Evolutionary conservation across 805 yeast genomes (phyloP).

Genomic region (Ascoidea rubescens): DNA sequence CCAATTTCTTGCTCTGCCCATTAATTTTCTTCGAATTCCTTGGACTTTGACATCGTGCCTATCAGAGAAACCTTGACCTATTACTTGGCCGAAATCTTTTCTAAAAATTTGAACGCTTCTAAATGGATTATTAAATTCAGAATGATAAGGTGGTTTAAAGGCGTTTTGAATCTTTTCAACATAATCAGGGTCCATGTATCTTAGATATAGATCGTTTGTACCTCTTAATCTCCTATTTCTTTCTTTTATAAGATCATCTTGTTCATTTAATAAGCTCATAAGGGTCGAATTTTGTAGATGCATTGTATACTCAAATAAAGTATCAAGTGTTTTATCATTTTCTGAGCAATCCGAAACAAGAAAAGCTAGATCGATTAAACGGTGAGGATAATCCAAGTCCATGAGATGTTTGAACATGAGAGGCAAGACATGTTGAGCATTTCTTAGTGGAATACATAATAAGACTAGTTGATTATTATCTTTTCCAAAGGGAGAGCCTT

Average conservation of each 20-base stretch:
- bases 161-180: slow-evolving; percentile 41
- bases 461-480: slow-evolving; percentile 47
- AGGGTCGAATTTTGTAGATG: slow-evolving; percentile 63
- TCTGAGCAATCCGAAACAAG: slow-evolving; percentile 69
- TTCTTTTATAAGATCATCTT: slow-evolving; percentile 20
- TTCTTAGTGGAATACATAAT: slow-evolving; percentile 62
- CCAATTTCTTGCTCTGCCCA: slow-evolving; percentile 88
- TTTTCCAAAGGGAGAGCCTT: slow-evolving; percentile 37
- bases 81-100: slow-evolving; percentile 71
- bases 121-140: slow-evolving; percentile 52
- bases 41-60: slow-evolving; percentile 78
- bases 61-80: slow-evolving; percentile 77
- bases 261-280: slow-evolving; percentile 27
- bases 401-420: slow-evolving; percentile 74
- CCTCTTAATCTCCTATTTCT: slow-evolving; percentile 27
- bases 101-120: slow-evolving; percentile 68
- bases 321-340: slow-evolving; percentile 50
- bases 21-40: slow-evolving; percentile 68
- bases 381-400: slow-evolving; percentile 79
- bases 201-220: slow-evolving; percentile 46
- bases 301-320: slow-evolving; percentile 48
- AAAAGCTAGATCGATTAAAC: slow-evolving; percentile 66
- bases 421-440: slow-evolving; percentile 66
- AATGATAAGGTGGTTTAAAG: slow-evolving; percentile 53
- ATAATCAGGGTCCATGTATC: slow-evolving; percentile 58